Base-by-base conservation (phyloP, 805 yeast genomes). In the Debaryomyces maramus region DNA sequence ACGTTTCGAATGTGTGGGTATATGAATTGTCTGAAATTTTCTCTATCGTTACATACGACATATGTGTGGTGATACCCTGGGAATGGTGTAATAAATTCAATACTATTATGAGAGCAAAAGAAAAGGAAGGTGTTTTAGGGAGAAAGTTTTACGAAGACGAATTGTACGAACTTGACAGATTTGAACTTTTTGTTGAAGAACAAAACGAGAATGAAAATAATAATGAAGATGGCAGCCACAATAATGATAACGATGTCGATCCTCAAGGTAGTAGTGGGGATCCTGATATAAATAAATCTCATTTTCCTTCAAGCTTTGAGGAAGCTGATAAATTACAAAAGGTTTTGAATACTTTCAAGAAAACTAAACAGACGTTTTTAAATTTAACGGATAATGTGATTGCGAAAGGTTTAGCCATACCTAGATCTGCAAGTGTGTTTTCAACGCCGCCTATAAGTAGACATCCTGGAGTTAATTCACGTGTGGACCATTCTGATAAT, bases 21-120 rank as follows among this genome's bases (percentile, higher is more conserved):
- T 76, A 76, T 41, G 85, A 82, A 46, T 66, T 85, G 37, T 80
- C 88, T 15, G 91, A 85, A 53, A 67, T 85, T 32, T 84, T 85
- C 60, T 81, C 84, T 32, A 76, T 86, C 14, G 81, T 85, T 1
- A 76, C 83, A n/a, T 83, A 82, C 55, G 77, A 85, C 6, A 69
- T 83, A 15, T 76, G 87, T 24, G 84, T 87, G 21, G 84, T 84
- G 5, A 72, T 83, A 8, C 86, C 86, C 0, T 85, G 95, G 93
- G 95, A 86, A 59, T 88, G 95, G 91, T 74, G 85, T 45, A 85
- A 84, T 53, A 70, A 85, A 46, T 71, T 83, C 40, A 74, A 75
- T 36, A 67, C 74, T 9, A 58, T 83, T 29, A 81, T 80, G 61
- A 76, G 78, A 46, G 65, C 65, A 11, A 73, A 75, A 39, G 90